Evolutionary conservation across 148 eudicot species (phyloP).

Genomic region (Rheum nobile): DNA sequence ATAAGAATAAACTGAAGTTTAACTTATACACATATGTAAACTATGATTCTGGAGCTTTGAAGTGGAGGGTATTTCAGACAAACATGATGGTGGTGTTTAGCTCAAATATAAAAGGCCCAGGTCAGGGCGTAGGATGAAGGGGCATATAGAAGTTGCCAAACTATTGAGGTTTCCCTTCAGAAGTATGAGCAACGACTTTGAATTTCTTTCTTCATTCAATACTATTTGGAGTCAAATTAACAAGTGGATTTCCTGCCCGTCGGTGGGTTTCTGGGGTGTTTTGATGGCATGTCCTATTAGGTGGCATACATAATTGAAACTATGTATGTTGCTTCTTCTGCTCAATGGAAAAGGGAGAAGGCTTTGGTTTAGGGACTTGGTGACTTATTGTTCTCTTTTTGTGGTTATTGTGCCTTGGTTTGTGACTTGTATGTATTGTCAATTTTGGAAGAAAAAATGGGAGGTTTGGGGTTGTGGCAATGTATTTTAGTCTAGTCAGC

Average conservation of each 20-base stretch:
- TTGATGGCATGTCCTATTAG: neutral
- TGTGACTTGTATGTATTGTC: neutral
- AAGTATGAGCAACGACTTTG: too few relatives aligned
- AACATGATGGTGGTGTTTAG: neutral
- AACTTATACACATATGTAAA: neutral
- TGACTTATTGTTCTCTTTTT: neutral
- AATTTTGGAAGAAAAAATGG: neutral
- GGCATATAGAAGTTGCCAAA: too few relatives aligned
- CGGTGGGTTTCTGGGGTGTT: neutral
- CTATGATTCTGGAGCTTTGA: neutral
- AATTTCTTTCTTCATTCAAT: neutral
- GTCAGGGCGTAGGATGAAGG: too few relatives aligned
- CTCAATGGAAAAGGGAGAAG: neutral
- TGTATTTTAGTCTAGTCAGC: neutral
- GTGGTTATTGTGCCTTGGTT: neutral
- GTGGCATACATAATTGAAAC: neutral
- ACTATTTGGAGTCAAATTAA: neutral
- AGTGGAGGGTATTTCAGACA: neutral
- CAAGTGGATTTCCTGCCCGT: neutral
- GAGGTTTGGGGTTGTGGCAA: neutral
- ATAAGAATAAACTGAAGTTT: neutral
- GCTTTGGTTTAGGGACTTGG: neutral
- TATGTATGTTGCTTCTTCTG: too few relatives aligned
- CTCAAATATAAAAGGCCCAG: neutral
- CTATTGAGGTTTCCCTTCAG: too few relatives aligned